Conservation (phyloP, 306 rosid genomes). For the Chamaecrista fasciculata region DNA sequence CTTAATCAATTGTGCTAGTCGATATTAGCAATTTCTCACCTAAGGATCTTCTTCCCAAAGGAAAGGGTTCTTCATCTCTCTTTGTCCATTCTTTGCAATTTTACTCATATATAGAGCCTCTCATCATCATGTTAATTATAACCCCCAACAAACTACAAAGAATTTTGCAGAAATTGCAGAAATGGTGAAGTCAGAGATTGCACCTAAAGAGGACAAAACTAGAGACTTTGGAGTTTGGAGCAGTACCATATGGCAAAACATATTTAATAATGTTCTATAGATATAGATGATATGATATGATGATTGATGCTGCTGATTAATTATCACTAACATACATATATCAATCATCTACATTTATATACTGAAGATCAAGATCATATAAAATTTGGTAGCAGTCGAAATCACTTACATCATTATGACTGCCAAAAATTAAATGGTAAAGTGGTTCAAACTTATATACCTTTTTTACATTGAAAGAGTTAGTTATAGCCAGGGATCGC, state of each 20-base stretch:
- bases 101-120: constrained; percentile 1
- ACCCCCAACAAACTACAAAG: not conserved
- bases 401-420: constrained; percentile 5
- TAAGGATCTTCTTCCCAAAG: too few relatives aligned
- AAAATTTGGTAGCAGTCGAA: not conserved
- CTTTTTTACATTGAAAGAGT: not conserved
- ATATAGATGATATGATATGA: too few relatives aligned
- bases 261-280: not conserved
- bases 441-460: too few relatives aligned
- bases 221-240: constrained; percentile 16
- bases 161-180: constrained; percentile 9
- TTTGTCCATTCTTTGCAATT: constrained; percentile 36
- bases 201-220: constrained; percentile 5
- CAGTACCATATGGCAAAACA: not conserved
- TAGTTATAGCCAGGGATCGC: too few relatives aligned
- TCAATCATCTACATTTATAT: not conserved
- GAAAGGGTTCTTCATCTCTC: not conserved
- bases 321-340: not conserved
- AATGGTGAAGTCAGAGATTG: not conserved
- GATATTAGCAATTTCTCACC: too few relatives aligned
- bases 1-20: too few relatives aligned
- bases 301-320: not conserved
- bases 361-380: not conserved
- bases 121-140: too few relatives aligned
- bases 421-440: not conserved